Conservation (phyloP, 768 basidiomycete genomes). For the Inosperma sp. region DNA sequence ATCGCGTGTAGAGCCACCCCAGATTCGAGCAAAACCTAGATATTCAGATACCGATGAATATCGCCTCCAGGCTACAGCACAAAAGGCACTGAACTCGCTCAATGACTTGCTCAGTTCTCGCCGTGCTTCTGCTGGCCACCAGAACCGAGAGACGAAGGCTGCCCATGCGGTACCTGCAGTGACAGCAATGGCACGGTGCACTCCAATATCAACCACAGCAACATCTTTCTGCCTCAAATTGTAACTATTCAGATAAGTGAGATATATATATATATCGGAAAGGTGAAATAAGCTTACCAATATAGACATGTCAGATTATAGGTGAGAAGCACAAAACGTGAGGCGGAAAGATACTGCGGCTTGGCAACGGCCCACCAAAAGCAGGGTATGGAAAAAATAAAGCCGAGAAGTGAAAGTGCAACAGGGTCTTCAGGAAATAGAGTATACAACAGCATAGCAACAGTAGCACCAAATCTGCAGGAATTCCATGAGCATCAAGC, state of each 20-base stretch:
- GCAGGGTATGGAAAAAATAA: conserved; percentile 88
- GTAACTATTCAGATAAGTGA: conserved; percentile 47
- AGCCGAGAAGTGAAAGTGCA: conserved; percentile 77
- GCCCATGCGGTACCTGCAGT: conserved; percentile 88
- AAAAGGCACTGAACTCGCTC: conserved; percentile 58
- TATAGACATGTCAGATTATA: conserved; percentile 85
- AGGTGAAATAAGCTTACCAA: conserved; percentile 39
- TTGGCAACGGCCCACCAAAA: conserved; percentile 84
- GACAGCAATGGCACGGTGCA: conserved; percentile 75
- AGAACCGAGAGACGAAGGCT: conserved; percentile 77
- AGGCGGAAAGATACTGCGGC: conserved; percentile 70
- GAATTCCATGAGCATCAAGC: background rate
- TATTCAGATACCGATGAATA: background rate
- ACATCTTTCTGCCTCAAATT: conserved; percentile 64
- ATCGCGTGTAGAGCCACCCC: conserved; percentile 90
- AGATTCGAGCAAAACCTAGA: conserved; percentile 86
- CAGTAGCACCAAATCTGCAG: conserved; percentile 67
- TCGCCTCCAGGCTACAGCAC: background rate
- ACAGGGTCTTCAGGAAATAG: conserved; percentile 72
- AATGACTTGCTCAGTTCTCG: conserved; percentile 80
- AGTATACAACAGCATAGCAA: conserved; percentile 68
- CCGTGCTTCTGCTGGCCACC: conserved; percentile 96
- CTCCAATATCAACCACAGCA: conserved; percentile 65
- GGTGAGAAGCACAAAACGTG: conserved; percentile 77
- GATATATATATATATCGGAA: conserved; percentile 2